Evolutionary conservation across 495 filamentous ascomycete species (phyloP), one percentile per base, ranked within the genome.

Genomic region (Terfezia claveryi): DNA sequence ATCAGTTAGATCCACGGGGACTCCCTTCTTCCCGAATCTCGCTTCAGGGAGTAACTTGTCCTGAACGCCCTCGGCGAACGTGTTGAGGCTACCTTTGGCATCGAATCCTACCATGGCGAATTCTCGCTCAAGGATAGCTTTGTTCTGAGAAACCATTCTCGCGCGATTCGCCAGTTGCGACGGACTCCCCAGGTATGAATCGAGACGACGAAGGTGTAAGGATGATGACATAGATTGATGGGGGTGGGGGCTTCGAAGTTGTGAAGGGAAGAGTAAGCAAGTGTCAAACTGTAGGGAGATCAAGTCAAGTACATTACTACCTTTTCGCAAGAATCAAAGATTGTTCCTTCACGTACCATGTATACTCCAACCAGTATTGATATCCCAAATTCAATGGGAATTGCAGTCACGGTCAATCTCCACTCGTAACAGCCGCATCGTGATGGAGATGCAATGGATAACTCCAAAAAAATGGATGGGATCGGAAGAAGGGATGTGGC

Each of bases 51-150:
- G 41, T 20, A 46, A 20, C 14, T 14, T 14, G 41, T 69, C 71
- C 17, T 65, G 57, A 1, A 72, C 60, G 7, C 58, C 57, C 55
- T 69, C 54, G 8, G 67, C 49, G 61, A 61, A 51, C 62, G 69
- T 58, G 38, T 66, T 59, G 14, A 11, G 58, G 57, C 23, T 49
- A 44, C 38, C 55, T 54, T 17, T 20, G 20, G 68, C 74, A 46
- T 74, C 70, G 66, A 87, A 93, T 41, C 91, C 91, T 23, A 98
- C 84, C n/a, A 79, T 72, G 11, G 91, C 81, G 64, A 89, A 98
- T 69, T 98, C 92, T 66, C 76, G 72, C 55, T 79, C 72, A 14
- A 98, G 72, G 23, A 79, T 59, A 10, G 82, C 76, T 9, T 75
- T 72, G 67, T 94, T 80, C 17, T 83, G 78, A 51, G 74, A 68